Percentiles rank a stretch among this genome's conserved stretches.
Conservation (phyloP, 2,329 filamentous ascomycete species). For the Acrodontium crateriforme region DNA sequence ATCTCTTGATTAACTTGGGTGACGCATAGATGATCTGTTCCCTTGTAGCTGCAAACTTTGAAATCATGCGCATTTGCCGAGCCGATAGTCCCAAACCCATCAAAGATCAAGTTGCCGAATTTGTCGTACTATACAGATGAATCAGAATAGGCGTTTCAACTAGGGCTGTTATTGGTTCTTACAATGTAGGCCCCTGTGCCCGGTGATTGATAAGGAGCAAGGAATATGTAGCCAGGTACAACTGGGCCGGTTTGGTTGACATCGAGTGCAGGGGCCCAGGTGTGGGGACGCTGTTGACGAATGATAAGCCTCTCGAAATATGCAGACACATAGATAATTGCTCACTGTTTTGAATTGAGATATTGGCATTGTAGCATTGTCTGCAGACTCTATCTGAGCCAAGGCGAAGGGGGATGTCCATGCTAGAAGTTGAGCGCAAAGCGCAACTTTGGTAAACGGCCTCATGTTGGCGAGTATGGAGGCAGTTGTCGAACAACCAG, state of each 20-base stretch:
- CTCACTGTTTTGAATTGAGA: conserved; percentile 1
- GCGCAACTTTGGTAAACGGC: no score
- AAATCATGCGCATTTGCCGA: conserved; percentile 30
- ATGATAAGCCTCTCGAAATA: background rate
- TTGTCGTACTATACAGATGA: conserved; percentile 19
- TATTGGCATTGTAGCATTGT: conserved; percentile 2
- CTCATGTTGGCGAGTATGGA: no score
- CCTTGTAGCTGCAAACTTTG: conserved; percentile 32
- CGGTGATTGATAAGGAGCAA: conserved; percentile 10
- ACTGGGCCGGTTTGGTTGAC: conserved; percentile 9
- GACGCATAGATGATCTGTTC: conserved; percentile 32
- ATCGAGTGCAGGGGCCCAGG: conserved; percentile 12
- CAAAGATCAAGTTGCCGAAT: conserved; percentile 16
- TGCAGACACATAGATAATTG: background rate
- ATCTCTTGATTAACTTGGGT: conserved; percentile 27
- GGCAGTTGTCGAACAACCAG: no score
- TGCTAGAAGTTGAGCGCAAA: no score
- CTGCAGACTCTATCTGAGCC: conserved; percentile 1
- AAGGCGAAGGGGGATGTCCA: background rate
- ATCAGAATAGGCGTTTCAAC: no score
- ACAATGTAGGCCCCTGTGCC: conserved; percentile 7
- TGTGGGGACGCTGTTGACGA: conserved; percentile 14
- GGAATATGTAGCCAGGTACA: conserved; percentile 12
- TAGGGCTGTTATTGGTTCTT: no score
- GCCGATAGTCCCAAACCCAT: conserved; percentile 22